phyloP scores from a whole-genome alignment of 2,329 filamentous ascomycete species.

The Aspergillus uvarum region DNA sequence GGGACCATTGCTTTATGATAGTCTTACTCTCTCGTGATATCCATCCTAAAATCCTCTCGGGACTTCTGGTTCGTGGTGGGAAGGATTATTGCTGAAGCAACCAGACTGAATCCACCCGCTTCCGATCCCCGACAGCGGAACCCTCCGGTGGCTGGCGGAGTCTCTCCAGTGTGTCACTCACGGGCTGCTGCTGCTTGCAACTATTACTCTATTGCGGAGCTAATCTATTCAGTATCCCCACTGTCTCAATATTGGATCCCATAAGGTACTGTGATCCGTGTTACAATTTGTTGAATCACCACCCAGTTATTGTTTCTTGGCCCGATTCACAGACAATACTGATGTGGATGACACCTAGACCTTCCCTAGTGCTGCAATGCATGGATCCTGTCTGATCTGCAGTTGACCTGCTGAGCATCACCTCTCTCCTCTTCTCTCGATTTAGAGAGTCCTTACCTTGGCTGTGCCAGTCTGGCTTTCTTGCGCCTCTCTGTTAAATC shows the following conservation, averaged over 20 bases:
- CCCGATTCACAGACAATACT: slow-evolving; percentile 11
- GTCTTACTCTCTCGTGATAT: background rate
- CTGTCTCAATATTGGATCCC: background rate
- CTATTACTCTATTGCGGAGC: slow-evolving; percentile 10
- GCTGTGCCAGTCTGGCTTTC: background rate
- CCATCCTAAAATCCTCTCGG: background rate
- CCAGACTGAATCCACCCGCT: slow-evolving; percentile 1
- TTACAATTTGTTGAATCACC: no score
- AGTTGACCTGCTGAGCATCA: slow-evolving; percentile 12
- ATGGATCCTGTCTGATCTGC: slow-evolving; percentile 19
- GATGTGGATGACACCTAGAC: slow-evolving; percentile 13
- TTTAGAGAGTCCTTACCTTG: background rate
- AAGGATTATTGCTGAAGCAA: background rate
- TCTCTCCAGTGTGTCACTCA: background rate
- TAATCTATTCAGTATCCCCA: background rate
- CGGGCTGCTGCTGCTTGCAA: background rate
- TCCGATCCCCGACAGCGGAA: slow-evolving; percentile 12
- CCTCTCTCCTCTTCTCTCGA: background rate
- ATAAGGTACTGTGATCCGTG: background rate
- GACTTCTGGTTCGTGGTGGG: no score
- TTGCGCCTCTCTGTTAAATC: background rate
- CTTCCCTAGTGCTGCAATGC: slow-evolving; percentile 14
- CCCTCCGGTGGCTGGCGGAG: slow-evolving; percentile 11
- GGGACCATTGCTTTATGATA: background rate
- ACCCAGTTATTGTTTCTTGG: no score